Base-by-base conservation (phyloP, 1,284 basidiomycete genomes). In the Heimioporus retisporus region DNA sequence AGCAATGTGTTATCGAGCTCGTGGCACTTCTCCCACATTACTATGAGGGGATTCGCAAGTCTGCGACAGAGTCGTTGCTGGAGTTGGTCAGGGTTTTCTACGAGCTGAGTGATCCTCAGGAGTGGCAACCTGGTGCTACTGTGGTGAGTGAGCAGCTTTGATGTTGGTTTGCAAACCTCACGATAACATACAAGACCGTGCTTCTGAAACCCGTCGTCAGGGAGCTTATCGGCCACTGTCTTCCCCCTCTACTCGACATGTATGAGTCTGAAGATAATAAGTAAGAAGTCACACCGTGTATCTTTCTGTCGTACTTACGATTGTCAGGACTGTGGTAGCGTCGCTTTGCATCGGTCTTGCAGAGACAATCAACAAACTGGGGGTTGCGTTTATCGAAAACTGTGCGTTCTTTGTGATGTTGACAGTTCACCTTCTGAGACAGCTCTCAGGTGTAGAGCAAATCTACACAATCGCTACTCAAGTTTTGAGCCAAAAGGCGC, bases 1-100 rank as follows among this genome's bases (percentile, higher is more conserved):
- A 95, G 80, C 82, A 83, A 69, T 93, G 90, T 74, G 90, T 95
- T 60, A 85, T 95, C 66, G 94, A 96, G 75, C 90, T 99, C 58
- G 86, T 95, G 71, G 83, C 85, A n/a, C 86, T 98, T 61, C 86
- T 99, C 46, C 84, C 91, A 40, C 96, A 98, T 82, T 99, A 98
- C 83, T 99, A 99, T 81, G 97, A 99, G 81, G 98, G 97, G 46
- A 98, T 99, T 81, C 89, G 98, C 75, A 99, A 99, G 87, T 92
- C 95, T 59, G 94, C 96, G 54, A 91, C 95, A 10, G 93, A 96
- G 55, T 94, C 96, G 21, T 86, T 99, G 57, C 89, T 99, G 75
- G 92, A 96, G 75, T 94, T 96, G 79, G 89, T 99, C 73, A 89
- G 95, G 80, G 96, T 95, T 2, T 96, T 97, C 85, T 96, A 99